Evolutionary conservation across 805 yeast species (phyloP).

Genomic region (Zygoascus bituminiphila): DNA sequence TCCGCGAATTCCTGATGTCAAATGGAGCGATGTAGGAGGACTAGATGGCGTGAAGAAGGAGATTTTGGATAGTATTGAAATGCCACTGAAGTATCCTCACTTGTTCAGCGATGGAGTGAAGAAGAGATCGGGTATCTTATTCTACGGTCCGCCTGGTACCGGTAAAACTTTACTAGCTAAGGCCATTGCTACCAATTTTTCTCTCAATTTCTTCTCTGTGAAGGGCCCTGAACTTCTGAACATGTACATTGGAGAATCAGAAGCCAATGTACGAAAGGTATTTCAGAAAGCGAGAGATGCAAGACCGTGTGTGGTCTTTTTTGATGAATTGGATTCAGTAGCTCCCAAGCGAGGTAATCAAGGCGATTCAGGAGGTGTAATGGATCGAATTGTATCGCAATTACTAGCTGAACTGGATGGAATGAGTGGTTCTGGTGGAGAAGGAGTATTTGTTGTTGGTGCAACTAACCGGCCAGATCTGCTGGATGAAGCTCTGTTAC

Average conservation of each 20-base stretch:
- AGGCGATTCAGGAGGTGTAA: constrained; percentile 98
- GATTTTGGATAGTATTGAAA: constrained; percentile 88
- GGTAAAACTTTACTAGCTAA: constrained; percentile 94
- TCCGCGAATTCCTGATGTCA: constrained; percentile 88
- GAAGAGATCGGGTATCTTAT: constrained; percentile 86
- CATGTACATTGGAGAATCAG: constrained; percentile 98
- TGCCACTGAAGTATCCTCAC: constrained; percentile 92
- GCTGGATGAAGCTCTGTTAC: constrained; percentile 82
- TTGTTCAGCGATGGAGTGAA: constrained; percentile 81
- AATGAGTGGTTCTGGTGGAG: constrained; percentile 74
- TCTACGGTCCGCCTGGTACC: constrained; percentile 98
- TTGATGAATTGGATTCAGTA: constrained; percentile 95
- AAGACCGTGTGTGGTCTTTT: constrained; percentile 93
- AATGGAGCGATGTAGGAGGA: constrained; percentile 98
- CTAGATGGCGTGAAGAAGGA: constrained; percentile 84
- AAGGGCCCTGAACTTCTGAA: constrained; percentile 95
- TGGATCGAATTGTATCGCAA: constrained; percentile 97
- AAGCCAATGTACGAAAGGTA: constrained; percentile 90
- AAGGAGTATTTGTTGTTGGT: constrained; percentile 97
- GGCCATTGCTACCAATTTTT: constrained; percentile 93
- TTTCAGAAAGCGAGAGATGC: constrained; percentile 95
- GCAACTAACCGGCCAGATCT: constrained; percentile 97
- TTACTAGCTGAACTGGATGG: constrained; percentile 92
- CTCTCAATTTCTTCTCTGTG: constrained; percentile 89
- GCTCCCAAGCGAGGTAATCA: constrained; percentile 98